Conservation (phyloP, 140 eudicot species). For the Oenanthe javanica region DNA sequence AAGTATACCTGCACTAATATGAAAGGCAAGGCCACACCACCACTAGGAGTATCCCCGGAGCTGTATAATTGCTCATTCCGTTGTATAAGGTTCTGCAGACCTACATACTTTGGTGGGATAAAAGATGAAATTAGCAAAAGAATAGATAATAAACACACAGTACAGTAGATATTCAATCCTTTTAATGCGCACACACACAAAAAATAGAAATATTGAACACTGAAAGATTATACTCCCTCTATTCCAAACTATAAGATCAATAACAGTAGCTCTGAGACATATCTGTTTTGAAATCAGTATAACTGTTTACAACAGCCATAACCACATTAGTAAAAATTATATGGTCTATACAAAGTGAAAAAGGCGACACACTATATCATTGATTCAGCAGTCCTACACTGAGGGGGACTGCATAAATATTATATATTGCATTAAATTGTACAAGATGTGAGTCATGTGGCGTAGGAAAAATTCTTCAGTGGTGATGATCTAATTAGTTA, state of each 20-base stretch:
- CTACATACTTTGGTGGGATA: constrained; percentile 41
- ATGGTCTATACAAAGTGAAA: background rate
- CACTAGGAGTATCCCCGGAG: constrained; percentile 75
- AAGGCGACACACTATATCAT: background rate
- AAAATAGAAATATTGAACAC: background rate
- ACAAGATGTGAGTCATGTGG: background rate
- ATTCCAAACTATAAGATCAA: background rate
- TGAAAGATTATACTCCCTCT: background rate
- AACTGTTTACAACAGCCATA: too few species aligned
- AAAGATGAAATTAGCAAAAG: background rate
- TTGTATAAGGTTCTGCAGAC: constrained; percentile 70
- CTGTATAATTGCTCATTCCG: constrained; percentile 88
- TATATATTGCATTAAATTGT: background rate
- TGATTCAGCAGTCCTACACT: background rate
- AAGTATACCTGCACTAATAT: constrained; percentile 78
- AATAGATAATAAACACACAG: background rate
- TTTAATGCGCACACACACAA: too few species aligned
- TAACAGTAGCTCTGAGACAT: background rate
- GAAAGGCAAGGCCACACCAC: constrained; percentile 91
- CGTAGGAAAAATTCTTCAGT: background rate
- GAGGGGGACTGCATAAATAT: background rate
- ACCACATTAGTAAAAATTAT: background rate
- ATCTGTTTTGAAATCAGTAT: background rate
- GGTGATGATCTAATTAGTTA: background rate
- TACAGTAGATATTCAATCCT: background rate